Percentiles rank a stretch among this genome's conserved stretches.
Conservation (phyloP, 768 basidiomycete genomes). For the Albatrellus ellisii region DNA sequence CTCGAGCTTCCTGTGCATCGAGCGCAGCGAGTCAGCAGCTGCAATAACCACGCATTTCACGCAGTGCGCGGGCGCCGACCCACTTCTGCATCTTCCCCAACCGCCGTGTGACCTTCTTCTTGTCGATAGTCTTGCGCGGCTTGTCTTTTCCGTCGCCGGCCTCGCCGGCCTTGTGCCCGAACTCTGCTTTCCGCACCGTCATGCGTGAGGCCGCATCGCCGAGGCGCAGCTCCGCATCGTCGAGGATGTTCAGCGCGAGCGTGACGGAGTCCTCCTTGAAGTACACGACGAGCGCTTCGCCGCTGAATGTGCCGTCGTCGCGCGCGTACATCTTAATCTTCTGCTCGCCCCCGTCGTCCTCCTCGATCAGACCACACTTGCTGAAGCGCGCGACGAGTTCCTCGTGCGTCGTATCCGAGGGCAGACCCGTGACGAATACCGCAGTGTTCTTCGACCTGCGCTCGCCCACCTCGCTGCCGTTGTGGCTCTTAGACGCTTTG, state of each 20-base stretch:
- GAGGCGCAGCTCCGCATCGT: slow-evolving; percentile 82
- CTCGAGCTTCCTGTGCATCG: slow-evolving; percentile 55
- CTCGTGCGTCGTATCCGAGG: slow-evolving; percentile 55
- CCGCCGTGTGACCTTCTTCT: slow-evolving; percentile 60
- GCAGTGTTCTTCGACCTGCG: slow-evolving; percentile 85
- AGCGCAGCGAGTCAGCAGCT: slow-evolving; percentile 1
- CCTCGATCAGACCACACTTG: slow-evolving; percentile 86
- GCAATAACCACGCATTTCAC: slow-evolving; percentile 14
- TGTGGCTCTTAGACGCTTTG: slow-evolving; percentile 36
- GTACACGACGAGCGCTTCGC: slow-evolving; percentile 91
- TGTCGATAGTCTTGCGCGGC: slow-evolving; percentile 54
- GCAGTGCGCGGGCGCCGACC: too few species aligned
- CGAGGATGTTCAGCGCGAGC: slow-evolving; percentile 72
- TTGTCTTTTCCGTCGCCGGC: slow-evolving; percentile 30
- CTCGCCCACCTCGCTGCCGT: slow-evolving; percentile 22
- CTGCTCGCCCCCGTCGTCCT: slow-evolving; percentile 83
- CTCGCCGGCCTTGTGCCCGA: slow-evolving; percentile 48
- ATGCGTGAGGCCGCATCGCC: slow-evolving; percentile 67
- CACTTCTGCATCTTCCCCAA: slow-evolving; percentile 89
- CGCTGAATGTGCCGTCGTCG: slow-evolving; percentile 79
- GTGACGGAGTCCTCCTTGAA: slow-evolving; percentile 95
- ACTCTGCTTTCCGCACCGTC: slow-evolving; percentile 66
- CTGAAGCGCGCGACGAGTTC: slow-evolving; percentile 81
- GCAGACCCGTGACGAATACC: slow-evolving; percentile 79
- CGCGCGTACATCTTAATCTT: slow-evolving; percentile 93